Conservation (phyloP, 345 rosid species). For the Lenwebbia sp. region DNA sequence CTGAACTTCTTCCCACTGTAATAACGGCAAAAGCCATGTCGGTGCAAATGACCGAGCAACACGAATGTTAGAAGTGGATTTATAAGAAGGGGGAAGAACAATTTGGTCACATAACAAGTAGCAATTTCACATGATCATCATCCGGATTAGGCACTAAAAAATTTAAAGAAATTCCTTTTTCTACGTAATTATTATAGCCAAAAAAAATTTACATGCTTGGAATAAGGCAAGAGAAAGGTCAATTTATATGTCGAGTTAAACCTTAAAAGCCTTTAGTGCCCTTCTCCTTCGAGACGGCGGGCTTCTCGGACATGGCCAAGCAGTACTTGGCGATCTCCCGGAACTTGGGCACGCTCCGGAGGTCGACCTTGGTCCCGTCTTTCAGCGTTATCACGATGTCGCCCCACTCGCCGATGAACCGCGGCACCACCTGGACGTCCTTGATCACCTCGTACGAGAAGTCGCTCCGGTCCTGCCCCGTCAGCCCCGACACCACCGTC, state of each 20-base stretch:
- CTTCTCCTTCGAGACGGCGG: constrained; percentile 41
- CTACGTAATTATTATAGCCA: background rate
- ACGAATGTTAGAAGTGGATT: background rate
- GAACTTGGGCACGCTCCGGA: constrained; percentile 84
- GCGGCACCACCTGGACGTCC: constrained; percentile 88
- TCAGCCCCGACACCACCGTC: constrained; percentile 82
- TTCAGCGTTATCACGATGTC: constrained; percentile 65
- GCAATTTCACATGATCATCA: background rate
- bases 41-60: background rate
- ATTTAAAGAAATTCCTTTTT: background rate
- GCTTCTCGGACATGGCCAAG: constrained; percentile 58
- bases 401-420: constrained; percentile 95
- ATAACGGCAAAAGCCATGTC: background rate
- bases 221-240: background rate
- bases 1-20: background rate
- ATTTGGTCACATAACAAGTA: background rate
- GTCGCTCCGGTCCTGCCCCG: constrained; percentile 77
- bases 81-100: background rate
- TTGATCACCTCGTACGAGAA: constrained; percentile 84
- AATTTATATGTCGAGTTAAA: background rate
- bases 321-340: constrained; percentile 83
- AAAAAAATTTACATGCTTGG: background rate
- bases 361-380: constrained; percentile 79
- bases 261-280: constrained; percentile 32
- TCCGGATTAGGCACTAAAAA: background rate